phyloP scores from a whole-genome alignment of 805 yeast species.

The Isabelozyma heimii region DNA sequence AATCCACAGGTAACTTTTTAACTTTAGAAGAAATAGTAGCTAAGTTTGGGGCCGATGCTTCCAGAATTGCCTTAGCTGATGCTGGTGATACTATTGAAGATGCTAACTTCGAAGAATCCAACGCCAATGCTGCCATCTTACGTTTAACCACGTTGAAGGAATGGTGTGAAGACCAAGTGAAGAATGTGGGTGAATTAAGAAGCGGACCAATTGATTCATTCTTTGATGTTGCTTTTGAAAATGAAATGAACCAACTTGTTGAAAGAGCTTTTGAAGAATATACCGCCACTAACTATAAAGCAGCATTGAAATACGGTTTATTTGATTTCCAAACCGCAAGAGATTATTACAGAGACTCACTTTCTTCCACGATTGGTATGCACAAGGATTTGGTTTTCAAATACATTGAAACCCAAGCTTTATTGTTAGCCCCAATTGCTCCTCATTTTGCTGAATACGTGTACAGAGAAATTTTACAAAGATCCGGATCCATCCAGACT shows the following conservation, averaged over 20 bases:
- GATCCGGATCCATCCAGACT: constrained; percentile 63
- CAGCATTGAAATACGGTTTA: constrained; percentile 85
- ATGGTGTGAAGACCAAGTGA: constrained; percentile 84
- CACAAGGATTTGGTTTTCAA: constrained; percentile 76
- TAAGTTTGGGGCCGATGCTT: constrained; percentile 96
- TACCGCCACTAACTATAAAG: constrained; percentile 73
- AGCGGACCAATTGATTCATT: constrained; percentile 52
- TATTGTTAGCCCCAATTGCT: constrained; percentile 86
- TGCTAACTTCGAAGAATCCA: constrained; percentile 95
- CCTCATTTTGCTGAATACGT: constrained; percentile 94
- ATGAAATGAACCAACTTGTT: constrained; percentile 84
- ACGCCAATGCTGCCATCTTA: constrained; percentile 95
- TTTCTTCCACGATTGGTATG: constrained; percentile 57
- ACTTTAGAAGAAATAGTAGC: constrained; percentile 80
- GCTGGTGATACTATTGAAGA: constrained; percentile 98
- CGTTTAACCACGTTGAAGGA: constrained; percentile 90
- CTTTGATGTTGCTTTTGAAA: constrained; percentile 87
- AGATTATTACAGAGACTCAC: constrained; percentile 91
- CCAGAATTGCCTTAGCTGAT: constrained; percentile 96
- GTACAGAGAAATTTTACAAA: constrained; percentile 76
- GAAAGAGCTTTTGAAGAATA: constrained; percentile 73
- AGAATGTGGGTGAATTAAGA: constrained; percentile 47
- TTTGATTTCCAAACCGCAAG: constrained; percentile 94
- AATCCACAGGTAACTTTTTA: constrained; percentile 95
- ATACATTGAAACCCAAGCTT: constrained; percentile 83